Evolutionary conservation across 2,329 filamentous ascomycete species (phyloP).

Genomic region (Pyrenophora graminea): DNA sequence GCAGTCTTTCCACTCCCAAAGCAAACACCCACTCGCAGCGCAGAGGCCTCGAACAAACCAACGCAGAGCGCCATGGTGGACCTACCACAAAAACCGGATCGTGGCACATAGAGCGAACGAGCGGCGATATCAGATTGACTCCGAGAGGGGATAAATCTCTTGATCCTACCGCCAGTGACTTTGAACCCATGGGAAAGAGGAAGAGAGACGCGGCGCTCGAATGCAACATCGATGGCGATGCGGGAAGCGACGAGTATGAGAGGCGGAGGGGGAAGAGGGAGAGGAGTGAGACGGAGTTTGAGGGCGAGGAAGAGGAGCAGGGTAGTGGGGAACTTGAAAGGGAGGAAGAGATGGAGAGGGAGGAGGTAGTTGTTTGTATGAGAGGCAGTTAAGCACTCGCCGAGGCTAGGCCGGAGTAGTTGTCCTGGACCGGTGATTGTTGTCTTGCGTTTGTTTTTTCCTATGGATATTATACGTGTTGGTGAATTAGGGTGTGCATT

Average conservation of each 20-base stretch:
- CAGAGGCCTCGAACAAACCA: not conserved
- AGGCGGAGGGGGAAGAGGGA: no score
- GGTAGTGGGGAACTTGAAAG: not conserved
- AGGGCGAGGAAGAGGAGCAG: no score
- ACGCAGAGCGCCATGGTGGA: no score
- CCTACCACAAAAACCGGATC: no score
- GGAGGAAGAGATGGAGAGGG: not conserved
- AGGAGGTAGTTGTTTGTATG: not conserved
- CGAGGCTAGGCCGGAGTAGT: no score
- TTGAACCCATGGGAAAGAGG: conserved; percentile 31
- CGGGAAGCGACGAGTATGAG: not conserved
- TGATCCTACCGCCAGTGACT: conserved; percentile 11
- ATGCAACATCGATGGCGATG: not conserved
- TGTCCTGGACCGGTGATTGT: no score
- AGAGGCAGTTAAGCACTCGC: not conserved
- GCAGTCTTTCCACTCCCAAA: not conserved
- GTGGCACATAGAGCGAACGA: no score
- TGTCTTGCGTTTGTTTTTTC: not conserved
- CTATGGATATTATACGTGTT: not conserved
- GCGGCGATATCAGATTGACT: no score
- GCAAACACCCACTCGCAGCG: conserved; percentile 3
- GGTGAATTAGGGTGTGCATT: no score
- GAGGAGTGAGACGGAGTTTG: no score
- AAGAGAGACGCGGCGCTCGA: conserved; percentile 17
- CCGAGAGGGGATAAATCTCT: not conserved